Base-by-base conservation (phyloP, 176 grass and related monocot species). In the Musa itinerans region DNA sequence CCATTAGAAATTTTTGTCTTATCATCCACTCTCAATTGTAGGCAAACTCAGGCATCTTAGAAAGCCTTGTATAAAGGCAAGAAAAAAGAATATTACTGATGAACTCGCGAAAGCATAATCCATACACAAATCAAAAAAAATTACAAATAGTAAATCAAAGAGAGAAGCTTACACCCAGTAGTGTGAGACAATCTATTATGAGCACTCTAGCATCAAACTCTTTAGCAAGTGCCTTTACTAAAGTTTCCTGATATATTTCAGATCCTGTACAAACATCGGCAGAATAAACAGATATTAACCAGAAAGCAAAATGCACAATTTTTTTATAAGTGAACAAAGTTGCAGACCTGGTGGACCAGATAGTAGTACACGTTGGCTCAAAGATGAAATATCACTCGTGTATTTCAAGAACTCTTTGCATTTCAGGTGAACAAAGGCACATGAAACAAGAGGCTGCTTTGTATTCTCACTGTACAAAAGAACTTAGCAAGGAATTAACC, bases 221-320 rank as follows among this genome's bases (percentile, higher is more conserved):
- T 77, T 98, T 93, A 67, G 90, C 72, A 29, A 98, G 90, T 69
- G 88, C 84, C 78, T 91, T 98, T 66, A 93, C 84, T 78, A 93
- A 81, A 67, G 67, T 87, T 82, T 98, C 94, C 86, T 91, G 90
- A 85, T 98, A 98, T 64, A 98, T 98, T 71, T 98, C 94, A 80
- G 90, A 89, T 43, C 94, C 94, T 98, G 73, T 19, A 83, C 56
- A 85, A 11, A 71, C 54, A 80, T 48, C 52, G 71, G 64, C 65
- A 64, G 43, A 80, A 51, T 53, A 54, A 43, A 10, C 26, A 58
- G 22, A 25, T 29, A 19, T 22, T 20, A 56, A 20, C 15, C 57
- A 24, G 23, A 43, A 2, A 58, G 22, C 22, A 70, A 19, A 15
- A 27, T 19, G 19, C 10, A 21, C 11, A 56, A 2, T 25, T 48